phyloP scores from a whole-genome alignment of 2,329 filamentous ascomycete species.

The Beauveria sp. region DNA sequence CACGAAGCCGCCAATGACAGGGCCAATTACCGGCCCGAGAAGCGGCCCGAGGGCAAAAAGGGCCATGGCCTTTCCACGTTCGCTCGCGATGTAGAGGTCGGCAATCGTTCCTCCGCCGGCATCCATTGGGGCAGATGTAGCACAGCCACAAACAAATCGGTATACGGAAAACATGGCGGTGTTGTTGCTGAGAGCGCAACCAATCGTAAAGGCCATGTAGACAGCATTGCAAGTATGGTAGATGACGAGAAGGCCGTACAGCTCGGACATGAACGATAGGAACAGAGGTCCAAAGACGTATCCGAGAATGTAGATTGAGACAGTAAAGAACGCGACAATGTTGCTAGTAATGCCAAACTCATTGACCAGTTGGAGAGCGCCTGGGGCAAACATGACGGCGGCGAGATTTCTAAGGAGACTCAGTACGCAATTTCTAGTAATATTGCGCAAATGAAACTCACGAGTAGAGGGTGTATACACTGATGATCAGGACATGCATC shows the following conservation, averaged over 20 bases:
- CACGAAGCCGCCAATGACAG: slow-evolving; percentile 36
- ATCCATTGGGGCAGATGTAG: slow-evolving; percentile 42
- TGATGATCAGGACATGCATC: too few species aligned
- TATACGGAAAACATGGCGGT: slow-evolving; percentile 50
- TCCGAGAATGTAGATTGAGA: slow-evolving; percentile 35
- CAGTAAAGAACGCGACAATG: slow-evolving; percentile 32
- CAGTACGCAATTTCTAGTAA: too few species aligned
- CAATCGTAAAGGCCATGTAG: slow-evolving; percentile 40
- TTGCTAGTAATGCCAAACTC: slow-evolving; percentile 18
- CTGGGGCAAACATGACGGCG: neutral
- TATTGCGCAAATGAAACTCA: too few species aligned
- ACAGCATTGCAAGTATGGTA: slow-evolving; percentile 33
- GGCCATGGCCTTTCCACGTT: slow-evolving; percentile 55
- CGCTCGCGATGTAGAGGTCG: slow-evolving; percentile 49
- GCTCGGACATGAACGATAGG: slow-evolving; percentile 53
- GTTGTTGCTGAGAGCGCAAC: slow-evolving; percentile 24
- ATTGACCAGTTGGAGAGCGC: neutral
- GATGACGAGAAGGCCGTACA: slow-evolving; percentile 43
- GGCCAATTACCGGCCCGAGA: slow-evolving; percentile 39
- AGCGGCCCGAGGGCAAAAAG: slow-evolving; percentile 54
- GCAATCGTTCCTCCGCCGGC: slow-evolving; percentile 57
- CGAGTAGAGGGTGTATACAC: too few species aligned
- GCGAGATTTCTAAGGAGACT: slow-evolving; percentile 29
- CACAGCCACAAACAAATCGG: slow-evolving; percentile 52
- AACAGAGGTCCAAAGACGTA: slow-evolving; percentile 51